These are phyloP conservation scores for Yamadazyma diddensiae DNA, from an alignment of 1,139 yeast genomes.

Conservation along the genomic window DNA sequence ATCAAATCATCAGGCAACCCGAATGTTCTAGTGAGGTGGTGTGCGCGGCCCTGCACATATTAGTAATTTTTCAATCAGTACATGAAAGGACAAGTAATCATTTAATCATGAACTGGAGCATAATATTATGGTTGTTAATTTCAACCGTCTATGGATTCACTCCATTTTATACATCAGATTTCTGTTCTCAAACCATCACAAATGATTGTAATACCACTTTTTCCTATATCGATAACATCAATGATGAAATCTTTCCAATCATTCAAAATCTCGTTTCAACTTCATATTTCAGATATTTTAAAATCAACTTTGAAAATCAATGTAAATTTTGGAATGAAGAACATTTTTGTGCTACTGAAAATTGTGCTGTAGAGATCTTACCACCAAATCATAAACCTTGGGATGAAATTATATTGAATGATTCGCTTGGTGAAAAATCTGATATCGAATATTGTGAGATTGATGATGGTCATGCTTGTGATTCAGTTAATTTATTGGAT, in stretches of 20 bases:
- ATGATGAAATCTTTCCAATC: slow-evolving; percentile 41
- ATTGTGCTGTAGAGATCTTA: slow-evolving; percentile 86
- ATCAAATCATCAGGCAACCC: too few relatives aligned
- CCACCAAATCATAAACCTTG: slow-evolving; percentile 49
- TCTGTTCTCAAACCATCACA: slow-evolving; percentile 47
- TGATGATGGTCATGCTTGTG: slow-evolving; percentile 63
- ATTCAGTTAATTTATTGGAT: slow-evolving; percentile 77
- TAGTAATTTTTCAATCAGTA: slow-evolving; percentile 5
- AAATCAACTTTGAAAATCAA: slow-evolving; percentile 77
- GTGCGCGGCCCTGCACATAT: background rate
- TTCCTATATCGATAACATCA: slow-evolving; percentile 40
- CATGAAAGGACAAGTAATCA: slow-evolving; percentile 3
- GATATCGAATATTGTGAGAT: slow-evolving; percentile 57
- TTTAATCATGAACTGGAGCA: background rate
- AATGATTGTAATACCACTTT: slow-evolving; percentile 49
- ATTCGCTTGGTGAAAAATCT: slow-evolving; percentile 45
- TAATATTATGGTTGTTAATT: background rate
- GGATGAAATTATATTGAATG: slow-evolving; percentile 60
- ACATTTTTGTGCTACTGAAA: slow-evolving; percentile 85
- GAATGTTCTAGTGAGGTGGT: too few relatives aligned
- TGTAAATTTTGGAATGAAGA: slow-evolving; percentile 89
- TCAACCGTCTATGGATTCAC: slow-evolving; percentile 16
- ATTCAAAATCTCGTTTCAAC: slow-evolving; percentile 57
- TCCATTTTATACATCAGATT: slow-evolving; percentile 47
- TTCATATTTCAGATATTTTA: slow-evolving; percentile 82